Evolutionary conservation across 306 rosid species (phyloP), one percentile per base, ranked within the genome.

Genomic region (Oemleria cerasiformis): DNA sequence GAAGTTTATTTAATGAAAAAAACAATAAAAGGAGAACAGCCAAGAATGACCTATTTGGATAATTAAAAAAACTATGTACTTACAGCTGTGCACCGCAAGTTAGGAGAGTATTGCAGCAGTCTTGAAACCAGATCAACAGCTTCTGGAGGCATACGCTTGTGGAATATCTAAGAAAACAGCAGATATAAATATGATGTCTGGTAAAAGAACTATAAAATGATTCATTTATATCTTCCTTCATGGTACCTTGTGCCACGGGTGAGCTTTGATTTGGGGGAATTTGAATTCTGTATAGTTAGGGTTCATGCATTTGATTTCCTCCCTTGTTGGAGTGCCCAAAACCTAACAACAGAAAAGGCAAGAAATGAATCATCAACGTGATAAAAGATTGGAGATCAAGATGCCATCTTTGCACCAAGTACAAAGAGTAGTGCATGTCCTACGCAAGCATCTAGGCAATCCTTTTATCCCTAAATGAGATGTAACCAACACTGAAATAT

Each of bases 291-390:
- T 93, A 74, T 93, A 93, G 78, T 93, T 90, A 75, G 97, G 98
- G 80, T 93, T 93, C 98, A 93, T 93, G 88, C 98, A 93, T 80
- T 93, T 93, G 71, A 93, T 93, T 81, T 93, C 98, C 81, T 93
- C 98, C 84, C 98, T 86, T 76, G 98, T 93, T 14, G 98, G 98
- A 71, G 98, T 93, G 78, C 98, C 98, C 79, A 93, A 78, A 73
- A 93, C 96, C 97, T 93, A 82, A 69, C 72, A 65, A 63, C 65
- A 72, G 78, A 75, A 65, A 17, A 67, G 5, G 47, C 44, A 42
- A 65, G 8, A 57, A 48, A 64, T 42, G 5, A 43, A 63, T 49
- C 25, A 40, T 2, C 11, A 49, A 47, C 69, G 4, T 0, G 1
- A 61, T 14, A 50, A 19, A 72, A 39, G 19, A 10, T 23, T 5